Conservation (phyloP, 164 flowering plant species). For the Piper longum region DNA sequence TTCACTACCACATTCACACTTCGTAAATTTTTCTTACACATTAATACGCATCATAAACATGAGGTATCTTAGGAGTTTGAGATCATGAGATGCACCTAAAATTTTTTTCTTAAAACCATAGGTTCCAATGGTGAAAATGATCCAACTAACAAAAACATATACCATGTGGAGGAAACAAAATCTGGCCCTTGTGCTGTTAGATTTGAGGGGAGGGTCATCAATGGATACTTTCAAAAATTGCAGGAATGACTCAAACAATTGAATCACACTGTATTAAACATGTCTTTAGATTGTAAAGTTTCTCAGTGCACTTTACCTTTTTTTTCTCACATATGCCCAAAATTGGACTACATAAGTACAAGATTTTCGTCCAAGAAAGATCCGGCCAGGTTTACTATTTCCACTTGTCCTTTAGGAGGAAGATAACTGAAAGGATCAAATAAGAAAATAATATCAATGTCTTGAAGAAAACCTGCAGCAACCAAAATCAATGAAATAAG, state of each 20-base stretch:
- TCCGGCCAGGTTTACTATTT: not conserved
- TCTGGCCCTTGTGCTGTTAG: no score
- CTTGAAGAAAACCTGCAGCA: not conserved
- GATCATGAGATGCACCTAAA: no score
- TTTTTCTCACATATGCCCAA: not conserved
- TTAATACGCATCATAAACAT: no score
- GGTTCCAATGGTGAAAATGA: no score
- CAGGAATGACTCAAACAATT: not conserved
- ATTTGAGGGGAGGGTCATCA: no score
- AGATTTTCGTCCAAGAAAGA: not conserved
- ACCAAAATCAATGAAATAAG: not conserved
- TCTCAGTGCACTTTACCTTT: not conserved
- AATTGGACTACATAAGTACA: not conserved
- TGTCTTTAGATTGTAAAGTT: not conserved
- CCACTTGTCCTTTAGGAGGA: not conserved
- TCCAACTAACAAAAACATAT: no score
- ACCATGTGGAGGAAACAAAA: no score
- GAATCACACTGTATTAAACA: not conserved
- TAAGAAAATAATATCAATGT: not conserved
- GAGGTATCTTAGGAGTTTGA: no score
- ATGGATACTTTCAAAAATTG: no score
- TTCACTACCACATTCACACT: no score
- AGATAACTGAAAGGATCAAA: not conserved
- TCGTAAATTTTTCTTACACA: no score
- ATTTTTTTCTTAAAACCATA: no score